Conservation (phyloP, 2,329 filamentous ascomycete species). For the Parastagonospora avenae region DNA sequence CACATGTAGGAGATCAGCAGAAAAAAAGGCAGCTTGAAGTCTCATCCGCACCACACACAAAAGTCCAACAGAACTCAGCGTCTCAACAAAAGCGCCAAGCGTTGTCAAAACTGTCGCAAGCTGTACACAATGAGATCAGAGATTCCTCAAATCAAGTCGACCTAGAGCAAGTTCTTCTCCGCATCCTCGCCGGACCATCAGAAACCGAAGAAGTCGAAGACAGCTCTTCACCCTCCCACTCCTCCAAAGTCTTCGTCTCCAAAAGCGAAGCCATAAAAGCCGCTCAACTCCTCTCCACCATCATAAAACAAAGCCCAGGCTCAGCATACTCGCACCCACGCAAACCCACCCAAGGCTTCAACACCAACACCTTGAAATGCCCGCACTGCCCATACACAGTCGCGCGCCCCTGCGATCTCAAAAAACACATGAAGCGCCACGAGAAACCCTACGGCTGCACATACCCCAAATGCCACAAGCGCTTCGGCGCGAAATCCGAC, state of each 20-base stretch:
- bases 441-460: conserved; percentile 83
- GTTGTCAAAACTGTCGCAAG: conserved; percentile 30
- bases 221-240: not conserved
- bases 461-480: conserved; percentile 68
- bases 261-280: conserved; percentile 28
- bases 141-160: conserved; percentile 21
- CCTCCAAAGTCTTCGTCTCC: conserved; percentile 16
- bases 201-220: conserved; percentile 1
- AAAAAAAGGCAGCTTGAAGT: conserved; percentile 2
- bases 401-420: conserved; percentile 49
- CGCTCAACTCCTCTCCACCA: conserved; percentile 30
- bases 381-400: conserved; percentile 23
- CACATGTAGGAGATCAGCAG: not conserved
- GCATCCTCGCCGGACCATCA: conserved; percentile 15
- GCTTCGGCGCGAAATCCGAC: conserved; percentile 91
- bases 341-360: conserved; percentile 15
- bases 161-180: conserved; percentile 29
- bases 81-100: conserved; percentile 35
- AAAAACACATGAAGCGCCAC: conserved; percentile 83
- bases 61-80: conserved; percentile 4
- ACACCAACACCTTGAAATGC: conserved; percentile 22
- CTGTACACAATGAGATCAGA: conserved; percentile 20
- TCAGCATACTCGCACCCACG: conserved; percentile 13
- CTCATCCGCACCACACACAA: conserved; percentile 36
- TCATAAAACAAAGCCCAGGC: conserved; percentile 27